Percentiles rank a stretch among this genome's conserved stretches.
phyloP scores from a whole-genome alignment of 2,329 filamentous ascomycete genomes.

The Didymella glomerata region DNA sequence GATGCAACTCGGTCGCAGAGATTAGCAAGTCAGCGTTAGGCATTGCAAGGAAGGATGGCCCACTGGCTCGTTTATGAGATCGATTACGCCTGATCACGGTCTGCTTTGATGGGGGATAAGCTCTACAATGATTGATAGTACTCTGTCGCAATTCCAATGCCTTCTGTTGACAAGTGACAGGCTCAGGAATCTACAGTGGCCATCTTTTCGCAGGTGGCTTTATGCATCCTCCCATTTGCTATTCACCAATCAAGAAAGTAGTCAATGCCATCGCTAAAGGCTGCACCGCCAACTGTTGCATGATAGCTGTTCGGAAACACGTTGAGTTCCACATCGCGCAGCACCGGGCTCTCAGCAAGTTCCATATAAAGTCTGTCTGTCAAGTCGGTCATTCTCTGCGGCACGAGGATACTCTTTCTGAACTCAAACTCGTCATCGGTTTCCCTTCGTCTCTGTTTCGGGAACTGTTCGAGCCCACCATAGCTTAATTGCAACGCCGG shows the following conservation, averaged over 20 bases:
- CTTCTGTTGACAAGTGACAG: neutral
- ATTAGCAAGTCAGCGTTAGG: slow-evolving; percentile 48
- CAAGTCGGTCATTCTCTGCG: slow-evolving; percentile 37
- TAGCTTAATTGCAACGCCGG: slow-evolving; percentile 47
- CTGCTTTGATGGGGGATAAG: neutral
- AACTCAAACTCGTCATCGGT: slow-evolving; percentile 39
- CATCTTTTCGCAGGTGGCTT: neutral
- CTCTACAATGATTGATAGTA: neutral
- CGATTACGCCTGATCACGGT: neutral
- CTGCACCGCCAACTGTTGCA: slow-evolving; percentile 39
- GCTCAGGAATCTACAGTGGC: neutral
- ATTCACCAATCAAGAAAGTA: slow-evolving; percentile 45
- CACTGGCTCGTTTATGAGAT: slow-evolving; percentile 43
- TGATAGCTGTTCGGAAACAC: slow-evolving; percentile 47
- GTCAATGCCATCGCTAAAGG: slow-evolving; percentile 44
- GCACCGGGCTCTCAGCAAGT: slow-evolving; percentile 30
- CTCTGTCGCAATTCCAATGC: neutral
- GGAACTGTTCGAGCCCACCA: slow-evolving; percentile 41
- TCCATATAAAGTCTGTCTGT: slow-evolving; percentile 34
- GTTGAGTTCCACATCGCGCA: slow-evolving; percentile 40
- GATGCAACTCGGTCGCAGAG: slow-evolving; percentile 48
- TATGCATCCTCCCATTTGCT: neutral
- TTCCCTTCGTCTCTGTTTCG: slow-evolving; percentile 38
- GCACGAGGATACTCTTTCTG: slow-evolving; percentile 34
- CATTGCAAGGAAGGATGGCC: slow-evolving; percentile 41